Evolutionary conservation across 352 stramenopile species (phyloP), one percentile per base, ranked within the genome.

Genomic region (Globisporangium yorkense): DNA sequence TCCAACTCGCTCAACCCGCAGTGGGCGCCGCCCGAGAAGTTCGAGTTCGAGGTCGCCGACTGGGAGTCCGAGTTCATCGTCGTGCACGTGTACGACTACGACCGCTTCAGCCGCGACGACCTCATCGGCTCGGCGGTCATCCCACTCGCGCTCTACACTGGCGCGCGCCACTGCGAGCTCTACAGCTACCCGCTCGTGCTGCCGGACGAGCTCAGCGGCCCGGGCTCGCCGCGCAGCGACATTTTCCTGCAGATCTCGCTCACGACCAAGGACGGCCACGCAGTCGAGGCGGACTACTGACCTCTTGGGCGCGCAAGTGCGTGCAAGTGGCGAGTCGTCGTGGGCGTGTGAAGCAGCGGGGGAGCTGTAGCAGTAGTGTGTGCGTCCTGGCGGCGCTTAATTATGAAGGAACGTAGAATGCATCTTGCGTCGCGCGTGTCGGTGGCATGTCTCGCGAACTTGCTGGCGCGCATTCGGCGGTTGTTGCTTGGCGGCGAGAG

Each of bases 151-250:
- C 74, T 89, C 16, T 89, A 75, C 59, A 70, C 75, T 10, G 80
- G 75, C 46, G 57, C 70, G 9, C 74, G 80, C 13, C 77, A 89
- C 61, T 66, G 66, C 54, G 73, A 87, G 46, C 71, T 88, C 56
- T 88, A 85, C 65, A 82, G 74, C 66, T 89, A 88, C 64, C 77
- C 77, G 52, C 65, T 89, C 31, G 80, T 89, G 52, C 59, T 89
- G 41, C 80, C 80, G 9, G 69, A 85, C 44, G 75, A 87, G 29
- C 54, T 77, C 39, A 72, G 73, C 20, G 74, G 74, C 0, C 50
- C 74, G 24, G 68, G 74, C 24, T 61, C 68, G 5, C 72, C 73
- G 6, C 74, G 71, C 39, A 87, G 77, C 65, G 74, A 84, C 59
- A 62, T 89, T 50, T 84, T 75, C 52, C 47, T 89, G 48, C 80